Evolutionary conservation across 1,284 basidiomycete genomes (phyloP), one percentile per base, ranked within the genome.

Genomic region (Exobasidium cylindrosporum): DNA sequence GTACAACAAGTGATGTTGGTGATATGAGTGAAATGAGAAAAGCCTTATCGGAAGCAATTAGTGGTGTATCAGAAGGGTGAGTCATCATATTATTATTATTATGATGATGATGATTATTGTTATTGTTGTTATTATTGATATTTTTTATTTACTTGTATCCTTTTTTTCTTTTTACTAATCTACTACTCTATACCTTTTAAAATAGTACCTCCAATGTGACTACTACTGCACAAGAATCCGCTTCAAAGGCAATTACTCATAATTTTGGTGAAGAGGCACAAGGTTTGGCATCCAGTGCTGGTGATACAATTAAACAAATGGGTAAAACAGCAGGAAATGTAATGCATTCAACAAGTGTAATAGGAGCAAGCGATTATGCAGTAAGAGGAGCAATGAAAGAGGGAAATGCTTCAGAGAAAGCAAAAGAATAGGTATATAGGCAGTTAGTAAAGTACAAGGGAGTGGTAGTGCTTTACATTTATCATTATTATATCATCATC

Each of bases 11-110:
- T 24, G 31, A 40, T 13, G 11, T 24, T 5, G 43, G 17, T 5
- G 57, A 29, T 13, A 53, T 57, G 57, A 29, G 24, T 17, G 44
- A 58, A 7, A 46, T 50, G 45, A 50, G 44, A n/a, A 23, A 58
- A 14, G 57, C 57, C 10, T 5, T 58, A 7, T 23, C 7, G 17
- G 57, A 58, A 17, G 57, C 57, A 24, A 23, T 17, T 10, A 24
- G 23, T 14, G 57, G 57, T 7, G 57, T 46, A n/a, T 14, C 24
- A 11, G 54, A 56, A 32, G 54, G 35, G 35, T 40, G 10, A 40
- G 35, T 40, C 17, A n/a, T n/a, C n/a, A 28, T 23, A 24, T 23
- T 24, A 28, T 50, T 28, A 7, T 24, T 7, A 28, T n/a, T 44
- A 44, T 14, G n/a, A n/a, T 14, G 43, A 14, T 14, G 14, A 44